Conservation (phyloP, 441 rosid genomes). For the Populus trichocarpa region DNA sequence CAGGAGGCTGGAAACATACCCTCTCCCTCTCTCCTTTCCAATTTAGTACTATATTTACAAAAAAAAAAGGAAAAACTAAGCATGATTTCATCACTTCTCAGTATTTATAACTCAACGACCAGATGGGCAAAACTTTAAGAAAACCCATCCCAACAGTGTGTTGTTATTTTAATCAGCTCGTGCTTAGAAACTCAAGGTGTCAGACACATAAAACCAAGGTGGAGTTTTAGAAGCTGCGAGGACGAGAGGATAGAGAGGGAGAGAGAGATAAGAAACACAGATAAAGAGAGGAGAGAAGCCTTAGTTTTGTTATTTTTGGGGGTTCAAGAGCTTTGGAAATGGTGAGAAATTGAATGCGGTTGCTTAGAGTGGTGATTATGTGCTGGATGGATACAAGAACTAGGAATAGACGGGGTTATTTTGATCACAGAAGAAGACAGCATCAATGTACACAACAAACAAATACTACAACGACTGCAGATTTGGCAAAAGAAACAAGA, state of each 20-base stretch:
- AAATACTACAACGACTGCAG: slow-evolving; percentile 7
- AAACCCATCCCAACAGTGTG: slow-evolving; percentile 36
- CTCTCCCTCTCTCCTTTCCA: slow-evolving; percentile 1
- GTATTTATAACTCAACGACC: slow-evolving; percentile 57
- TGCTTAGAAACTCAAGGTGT: slow-evolving; percentile 34
- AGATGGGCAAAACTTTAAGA: slow-evolving; percentile 61
- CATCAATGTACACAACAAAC: slow-evolving; percentile 31
- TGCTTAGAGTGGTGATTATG: slow-evolving; percentile 31
- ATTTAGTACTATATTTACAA: not conserved
- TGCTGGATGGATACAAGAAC: slow-evolving; percentile 45
- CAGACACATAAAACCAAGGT: slow-evolving; percentile 32
- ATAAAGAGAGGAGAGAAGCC: slow-evolving; percentile 2
- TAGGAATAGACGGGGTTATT: slow-evolving; percentile 43
- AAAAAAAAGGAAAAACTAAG: slow-evolving; percentile 18
- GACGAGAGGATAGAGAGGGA: slow-evolving; percentile 14
- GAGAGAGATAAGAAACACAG: slow-evolving; percentile 4
- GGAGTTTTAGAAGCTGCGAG: slow-evolving; percentile 32
- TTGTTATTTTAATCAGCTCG: slow-evolving; percentile 16
- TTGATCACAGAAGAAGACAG: slow-evolving; percentile 52
- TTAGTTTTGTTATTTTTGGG: slow-evolving; percentile 17
- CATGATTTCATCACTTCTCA: slow-evolving; percentile 71
- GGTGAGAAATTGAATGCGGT: slow-evolving; percentile 38
- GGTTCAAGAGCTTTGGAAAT: slow-evolving; percentile 40
- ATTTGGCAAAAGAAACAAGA: slow-evolving; percentile 23
- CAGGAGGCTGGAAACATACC: slow-evolving; percentile 66